A percentile compares a stretch with the other conserved stretches of the same genome.
Conservation (phyloP, 2,329 filamentous ascomycete species). For the Phialophora tarda region DNA sequence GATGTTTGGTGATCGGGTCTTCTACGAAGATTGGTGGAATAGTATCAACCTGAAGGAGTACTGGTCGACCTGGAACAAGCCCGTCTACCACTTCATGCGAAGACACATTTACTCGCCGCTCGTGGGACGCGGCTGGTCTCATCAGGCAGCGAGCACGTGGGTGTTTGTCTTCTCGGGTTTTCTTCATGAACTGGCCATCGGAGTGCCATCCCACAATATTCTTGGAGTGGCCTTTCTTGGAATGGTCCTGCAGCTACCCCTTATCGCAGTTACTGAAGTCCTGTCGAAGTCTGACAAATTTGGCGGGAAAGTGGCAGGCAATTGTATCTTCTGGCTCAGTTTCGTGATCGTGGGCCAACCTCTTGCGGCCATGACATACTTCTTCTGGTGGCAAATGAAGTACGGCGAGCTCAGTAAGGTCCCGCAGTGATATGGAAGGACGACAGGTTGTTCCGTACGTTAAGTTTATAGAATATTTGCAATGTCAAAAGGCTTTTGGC, state of each 20-base stretch:
- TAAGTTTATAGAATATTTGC: not conserved
- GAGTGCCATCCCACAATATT: conserved; percentile 87
- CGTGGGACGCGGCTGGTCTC: conserved; percentile 79
- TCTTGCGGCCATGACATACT: conserved; percentile 88
- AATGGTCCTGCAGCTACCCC: conserved; percentile 90
- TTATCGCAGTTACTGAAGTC: conserved; percentile 79
- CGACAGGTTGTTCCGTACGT: not conserved
- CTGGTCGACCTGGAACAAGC: conserved; percentile 97
- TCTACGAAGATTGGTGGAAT: conserved; percentile 99
- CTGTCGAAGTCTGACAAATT: conserved; percentile 78
- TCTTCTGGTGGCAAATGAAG: conserved; percentile 98
- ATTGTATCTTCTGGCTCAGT: conserved; percentile 93
- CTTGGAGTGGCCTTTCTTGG: conserved; percentile 87
- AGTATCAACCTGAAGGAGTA: conserved; percentile 82
- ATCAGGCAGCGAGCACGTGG: conserved; percentile 71
- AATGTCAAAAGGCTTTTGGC: not conserved
- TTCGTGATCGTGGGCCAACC: conserved; percentile 97
- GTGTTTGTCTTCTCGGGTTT: conserved; percentile 90
- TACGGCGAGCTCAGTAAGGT: conserved; percentile 74
- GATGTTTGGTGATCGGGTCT: conserved; percentile 88
- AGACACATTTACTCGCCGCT: conserved; percentile 90
- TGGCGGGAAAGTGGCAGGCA: conserved; percentile 76
- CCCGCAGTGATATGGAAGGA: not conserved
- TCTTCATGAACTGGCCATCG: conserved; percentile 89
- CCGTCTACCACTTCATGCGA: conserved; percentile 95